phyloP scores from a whole-genome alignment of 805 yeast species.

The Cyberlindnera subsufficiens region DNA sequence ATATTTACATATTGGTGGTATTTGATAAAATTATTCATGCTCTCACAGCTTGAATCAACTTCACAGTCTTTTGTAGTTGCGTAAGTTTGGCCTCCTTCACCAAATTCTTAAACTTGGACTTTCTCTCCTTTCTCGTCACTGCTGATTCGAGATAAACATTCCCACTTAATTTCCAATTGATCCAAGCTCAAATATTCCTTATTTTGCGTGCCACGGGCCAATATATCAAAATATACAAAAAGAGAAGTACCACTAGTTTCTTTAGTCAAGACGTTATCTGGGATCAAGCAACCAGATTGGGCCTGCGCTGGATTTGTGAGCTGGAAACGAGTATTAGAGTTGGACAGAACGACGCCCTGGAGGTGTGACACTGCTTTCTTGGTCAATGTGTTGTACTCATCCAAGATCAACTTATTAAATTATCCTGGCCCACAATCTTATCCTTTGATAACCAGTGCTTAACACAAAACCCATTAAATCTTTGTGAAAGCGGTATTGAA shows the following conservation, averaged over 20 bases:
- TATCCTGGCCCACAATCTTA: constrained; percentile 22
- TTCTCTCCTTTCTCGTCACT: constrained; percentile 19
- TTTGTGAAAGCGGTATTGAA: constrained; percentile 9
- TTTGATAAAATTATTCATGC: constrained; percentile 1
- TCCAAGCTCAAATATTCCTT: constrained; percentile 12
- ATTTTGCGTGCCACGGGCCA: constrained; percentile 22
- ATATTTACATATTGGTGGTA: not conserved
- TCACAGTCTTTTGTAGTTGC: constrained; percentile 17
- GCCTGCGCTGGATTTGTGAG: constrained; percentile 29
- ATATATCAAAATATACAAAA: constrained; percentile 24
- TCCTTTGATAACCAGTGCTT: constrained; percentile 29
- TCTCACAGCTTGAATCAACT: constrained; percentile 19
- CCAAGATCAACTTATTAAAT: constrained; percentile 20
- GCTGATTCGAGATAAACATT: constrained; percentile 19
- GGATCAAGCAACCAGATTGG: constrained; percentile 30
- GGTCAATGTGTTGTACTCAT: constrained; percentile 14
- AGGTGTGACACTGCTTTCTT: constrained; percentile 4
- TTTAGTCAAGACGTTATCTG: constrained; percentile 31
- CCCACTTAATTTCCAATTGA: constrained; percentile 15
- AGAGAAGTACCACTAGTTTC: constrained; percentile 25
- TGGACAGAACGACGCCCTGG: constrained; percentile 14
- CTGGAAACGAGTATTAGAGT: constrained; percentile 30
- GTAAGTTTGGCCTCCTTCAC: constrained; percentile 19
- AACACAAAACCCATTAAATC: constrained; percentile 24
- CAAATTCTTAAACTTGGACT: constrained; percentile 17